Evolutionary conservation across 129 eudicot genomes (phyloP).

Genomic region (Flaveria linearis): DNA sequence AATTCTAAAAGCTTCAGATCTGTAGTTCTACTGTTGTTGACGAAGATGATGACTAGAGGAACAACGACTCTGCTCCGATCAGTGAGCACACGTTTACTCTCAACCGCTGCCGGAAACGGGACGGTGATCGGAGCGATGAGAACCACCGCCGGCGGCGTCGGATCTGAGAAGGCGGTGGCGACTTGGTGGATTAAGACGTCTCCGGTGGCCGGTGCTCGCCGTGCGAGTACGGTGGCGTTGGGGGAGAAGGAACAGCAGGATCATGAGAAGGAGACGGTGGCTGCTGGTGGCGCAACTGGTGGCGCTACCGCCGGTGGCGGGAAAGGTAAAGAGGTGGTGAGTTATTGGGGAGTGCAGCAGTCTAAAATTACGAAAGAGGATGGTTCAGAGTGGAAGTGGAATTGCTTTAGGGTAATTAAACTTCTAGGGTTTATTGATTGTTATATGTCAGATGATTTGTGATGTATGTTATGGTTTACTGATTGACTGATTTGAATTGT

Average conservation of each 20-base stretch:
- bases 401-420: slow-evolving; percentile 74
- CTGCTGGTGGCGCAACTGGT: slow-evolving; percentile 31
- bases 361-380: slow-evolving; percentile 60
- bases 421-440: background rate
- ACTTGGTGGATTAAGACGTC: slow-evolving; percentile 49
- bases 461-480: background rate
- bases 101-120: slow-evolving; percentile 32
- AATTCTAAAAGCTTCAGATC: background rate
- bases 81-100: slow-evolving; percentile 37
- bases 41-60: slow-evolving; percentile 62
- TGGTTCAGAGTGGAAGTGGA: slow-evolving; percentile 90
- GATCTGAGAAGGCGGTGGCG: slow-evolving; percentile 39
- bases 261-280: slow-evolving; percentile 27
- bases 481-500: background rate
- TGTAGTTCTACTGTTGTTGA: background rate
- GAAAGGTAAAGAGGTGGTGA: slow-evolving; percentile 42
- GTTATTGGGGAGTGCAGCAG: slow-evolving; percentile 89
- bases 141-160: slow-evolving; percentile 3
- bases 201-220: slow-evolving; percentile 39
- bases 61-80: slow-evolving; percentile 51
- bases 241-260: slow-evolving; percentile 47
- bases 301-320: slow-evolving; percentile 24
- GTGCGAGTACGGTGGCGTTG: slow-evolving; percentile 50
- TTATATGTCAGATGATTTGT: background rate
- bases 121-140: slow-evolving; percentile 2